These are phyloP conservation scores for Agaricus bisporus DNA, from an alignment of 768 basidiomycete genomes.

Conservation along the genomic window DNA sequence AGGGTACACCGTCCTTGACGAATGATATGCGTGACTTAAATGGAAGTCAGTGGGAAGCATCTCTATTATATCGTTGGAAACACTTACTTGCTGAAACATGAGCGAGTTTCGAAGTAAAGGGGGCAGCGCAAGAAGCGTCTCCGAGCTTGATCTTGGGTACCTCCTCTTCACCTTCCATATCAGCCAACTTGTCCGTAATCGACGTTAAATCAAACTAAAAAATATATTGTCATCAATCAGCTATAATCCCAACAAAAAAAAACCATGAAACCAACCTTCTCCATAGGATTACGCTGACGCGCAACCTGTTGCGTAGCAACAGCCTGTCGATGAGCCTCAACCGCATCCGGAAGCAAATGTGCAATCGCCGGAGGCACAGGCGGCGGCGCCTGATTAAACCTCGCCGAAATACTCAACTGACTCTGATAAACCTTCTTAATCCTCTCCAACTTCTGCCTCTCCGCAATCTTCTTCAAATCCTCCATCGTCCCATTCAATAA, in stretches of 20 bases:
- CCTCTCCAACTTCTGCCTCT: conserved; percentile 83
- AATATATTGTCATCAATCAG: neutral
- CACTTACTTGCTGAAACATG: conserved; percentile 92
- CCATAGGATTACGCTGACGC: conserved; percentile 81
- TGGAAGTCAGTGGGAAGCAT: neutral
- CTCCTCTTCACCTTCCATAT: conserved; percentile 93
- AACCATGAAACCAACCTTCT: conserved; percentile 54
- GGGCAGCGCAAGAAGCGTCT: conserved; percentile 98
- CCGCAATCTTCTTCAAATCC: conserved; percentile 90
- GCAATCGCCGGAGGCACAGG: conserved; percentile 87
- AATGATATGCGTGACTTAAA: conserved; percentile 88
- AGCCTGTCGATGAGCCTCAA: conserved; percentile 82
- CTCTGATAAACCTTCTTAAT: conserved; percentile 97
- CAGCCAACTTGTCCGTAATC: conserved; percentile 47
- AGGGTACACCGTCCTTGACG: conserved; percentile 98
- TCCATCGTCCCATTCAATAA: conserved; percentile 86
- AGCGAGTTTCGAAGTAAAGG: conserved; percentile 97
- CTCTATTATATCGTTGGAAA: neutral
- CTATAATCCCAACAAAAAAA: conserved; percentile 4
- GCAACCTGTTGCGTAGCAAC: conserved; percentile 58
- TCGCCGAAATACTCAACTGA: conserved; percentile 82
- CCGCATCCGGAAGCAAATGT: conserved; percentile 84
- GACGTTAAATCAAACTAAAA: conserved; percentile 26
- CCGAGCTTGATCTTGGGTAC: conserved; percentile 98
- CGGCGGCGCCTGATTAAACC: conserved; percentile 92